phyloP scores from a whole-genome alignment of 805 yeast species.

The Cyberlindnera americana region DNA sequence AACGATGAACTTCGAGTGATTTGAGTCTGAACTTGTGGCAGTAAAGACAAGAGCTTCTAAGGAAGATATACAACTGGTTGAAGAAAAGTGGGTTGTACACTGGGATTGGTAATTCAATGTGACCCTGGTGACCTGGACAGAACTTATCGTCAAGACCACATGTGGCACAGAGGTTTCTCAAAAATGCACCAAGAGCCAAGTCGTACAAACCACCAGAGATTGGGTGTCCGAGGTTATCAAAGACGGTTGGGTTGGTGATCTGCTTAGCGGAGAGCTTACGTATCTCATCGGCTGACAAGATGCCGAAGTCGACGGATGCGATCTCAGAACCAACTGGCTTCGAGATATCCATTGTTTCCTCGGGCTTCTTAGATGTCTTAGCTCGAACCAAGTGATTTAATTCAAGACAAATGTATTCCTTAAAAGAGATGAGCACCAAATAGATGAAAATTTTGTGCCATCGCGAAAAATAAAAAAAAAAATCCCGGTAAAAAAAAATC shows the following conservation, averaged over 20 bases:
- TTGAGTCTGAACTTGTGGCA: slow-evolving; percentile 83
- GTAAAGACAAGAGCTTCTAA: slow-evolving; percentile 82
- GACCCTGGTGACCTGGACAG: slow-evolving; percentile 99
- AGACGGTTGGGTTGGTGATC: slow-evolving; percentile 91
- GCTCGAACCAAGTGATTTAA: too few species aligned
- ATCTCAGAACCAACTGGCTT: slow-evolving; percentile 96
- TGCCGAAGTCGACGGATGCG: slow-evolving; percentile 86
- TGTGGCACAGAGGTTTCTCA: slow-evolving; percentile 81
- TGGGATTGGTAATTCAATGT: slow-evolving; percentile 93
- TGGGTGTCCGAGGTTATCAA: slow-evolving; percentile 95
- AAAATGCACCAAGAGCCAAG: slow-evolving; percentile 90
- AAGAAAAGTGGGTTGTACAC: slow-evolving; percentile 94
- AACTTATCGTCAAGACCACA: slow-evolving; percentile 93
- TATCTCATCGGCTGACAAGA: slow-evolving; percentile 77
- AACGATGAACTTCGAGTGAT: slow-evolving; percentile 67
- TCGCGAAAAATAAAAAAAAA: slow-evolving; percentile 5
- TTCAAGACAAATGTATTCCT: too few species aligned
- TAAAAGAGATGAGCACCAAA: slow-evolving; percentile 9
- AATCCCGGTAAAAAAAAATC: slow-evolving; percentile 3
- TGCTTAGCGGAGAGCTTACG: slow-evolving; percentile 89
- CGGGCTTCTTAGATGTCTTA: not conserved
- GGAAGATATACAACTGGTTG: slow-evolving; percentile 79
- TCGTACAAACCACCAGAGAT: slow-evolving; percentile 92
- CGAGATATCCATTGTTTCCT: slow-evolving; percentile 77
- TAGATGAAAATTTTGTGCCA: slow-evolving; percentile 14